A percentile compares a stretch with the other conserved stretches of the same genome.
Evolutionary conservation across 2,329 filamentous ascomycete genomes (phyloP).

Genomic region (Blastomyces parvus): DNA sequence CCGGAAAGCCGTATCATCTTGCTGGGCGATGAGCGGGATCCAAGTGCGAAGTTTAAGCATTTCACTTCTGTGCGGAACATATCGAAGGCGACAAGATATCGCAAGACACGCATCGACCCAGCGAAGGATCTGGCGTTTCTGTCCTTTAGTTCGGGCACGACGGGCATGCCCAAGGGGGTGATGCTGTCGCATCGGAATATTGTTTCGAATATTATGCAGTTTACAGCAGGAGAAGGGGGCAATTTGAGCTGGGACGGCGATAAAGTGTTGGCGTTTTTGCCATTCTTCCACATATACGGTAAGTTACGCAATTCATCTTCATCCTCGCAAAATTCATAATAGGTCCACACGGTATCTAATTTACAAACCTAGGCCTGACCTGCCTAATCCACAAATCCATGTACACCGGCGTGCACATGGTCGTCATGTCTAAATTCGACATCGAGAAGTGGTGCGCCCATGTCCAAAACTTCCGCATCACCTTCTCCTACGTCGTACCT

Average conservation of each 20-base stretch:
- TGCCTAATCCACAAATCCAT: constrained; percentile 61
- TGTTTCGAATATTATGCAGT: constrained; percentile 60
- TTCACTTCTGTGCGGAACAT: constrained; percentile 62
- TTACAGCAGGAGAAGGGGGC: constrained; percentile 44
- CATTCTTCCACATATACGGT: constrained; percentile 90
- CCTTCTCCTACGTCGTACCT: constrained; percentile 72
- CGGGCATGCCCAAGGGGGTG: constrained; percentile 83
- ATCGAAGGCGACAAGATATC: constrained; percentile 48
- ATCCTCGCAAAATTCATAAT: neutral
- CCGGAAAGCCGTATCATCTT: constrained; percentile 63
- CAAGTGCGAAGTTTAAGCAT: constrained; percentile 38
- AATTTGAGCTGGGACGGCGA: constrained; percentile 56
- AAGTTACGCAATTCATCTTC: constrained; percentile 23
- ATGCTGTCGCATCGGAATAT: constrained; percentile 78
- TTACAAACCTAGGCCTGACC: constrained; percentile 49
- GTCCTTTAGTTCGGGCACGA: constrained; percentile 84
- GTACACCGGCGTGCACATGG: constrained; percentile 54
- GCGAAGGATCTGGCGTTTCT: constrained; percentile 70
- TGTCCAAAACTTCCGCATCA: constrained; percentile 65
- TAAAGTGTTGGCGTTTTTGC: constrained; percentile 66
- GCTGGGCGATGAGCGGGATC: constrained; percentile 53
- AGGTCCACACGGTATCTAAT: constrained; percentile 9
- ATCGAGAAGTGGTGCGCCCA: constrained; percentile 66
- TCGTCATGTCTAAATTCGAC: constrained; percentile 73
- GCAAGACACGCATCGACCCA: constrained; percentile 54